Conservation (phyloP, 257 asterid species). For the Penstemon davidsonii region DNA sequence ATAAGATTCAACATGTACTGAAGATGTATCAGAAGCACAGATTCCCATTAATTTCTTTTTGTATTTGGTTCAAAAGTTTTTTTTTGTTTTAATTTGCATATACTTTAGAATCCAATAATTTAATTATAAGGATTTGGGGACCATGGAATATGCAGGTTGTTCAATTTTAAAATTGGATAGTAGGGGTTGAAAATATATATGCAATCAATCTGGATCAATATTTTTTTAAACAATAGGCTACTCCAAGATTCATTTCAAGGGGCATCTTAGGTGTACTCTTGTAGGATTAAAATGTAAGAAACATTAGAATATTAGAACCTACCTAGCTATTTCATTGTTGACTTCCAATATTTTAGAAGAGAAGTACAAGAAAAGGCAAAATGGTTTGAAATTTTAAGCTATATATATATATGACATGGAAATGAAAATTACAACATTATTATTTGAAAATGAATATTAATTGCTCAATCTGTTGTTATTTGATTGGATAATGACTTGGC, state of each 20-base stretch:
- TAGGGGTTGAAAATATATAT: constrained; percentile 37
- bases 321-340: too few species aligned
- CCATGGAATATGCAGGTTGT: constrained; percentile 45
- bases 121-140: constrained; percentile 41
- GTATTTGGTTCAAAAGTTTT: constrained; percentile 3
- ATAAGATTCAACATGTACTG: constrained; percentile 56
- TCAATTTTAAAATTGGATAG: constrained; percentile 10
- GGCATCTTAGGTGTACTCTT: constrained; percentile 51
- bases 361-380: too few species aligned
- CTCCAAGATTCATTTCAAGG: constrained; percentile 80
- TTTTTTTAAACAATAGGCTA: constrained; percentile 39
- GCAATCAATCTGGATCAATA: constrained; percentile 38
- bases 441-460: too few species aligned
- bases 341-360: too few species aligned
- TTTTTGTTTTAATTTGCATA: constrained; percentile 21
- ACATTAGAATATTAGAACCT: background rate
- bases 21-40: constrained; percentile 65
- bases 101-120: constrained; percentile 35
- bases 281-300: constrained; percentile 36
- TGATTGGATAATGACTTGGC: too few species aligned
- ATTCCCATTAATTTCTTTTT: constrained; percentile 30
- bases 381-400: too few species aligned
- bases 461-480: too few species aligned
- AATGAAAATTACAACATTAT: too few species aligned
- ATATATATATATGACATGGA: too few species aligned